Base-by-base conservation (phyloP, 768 basidiomycete species). In the Rhodosporidiobolus odoratus region DNA sequence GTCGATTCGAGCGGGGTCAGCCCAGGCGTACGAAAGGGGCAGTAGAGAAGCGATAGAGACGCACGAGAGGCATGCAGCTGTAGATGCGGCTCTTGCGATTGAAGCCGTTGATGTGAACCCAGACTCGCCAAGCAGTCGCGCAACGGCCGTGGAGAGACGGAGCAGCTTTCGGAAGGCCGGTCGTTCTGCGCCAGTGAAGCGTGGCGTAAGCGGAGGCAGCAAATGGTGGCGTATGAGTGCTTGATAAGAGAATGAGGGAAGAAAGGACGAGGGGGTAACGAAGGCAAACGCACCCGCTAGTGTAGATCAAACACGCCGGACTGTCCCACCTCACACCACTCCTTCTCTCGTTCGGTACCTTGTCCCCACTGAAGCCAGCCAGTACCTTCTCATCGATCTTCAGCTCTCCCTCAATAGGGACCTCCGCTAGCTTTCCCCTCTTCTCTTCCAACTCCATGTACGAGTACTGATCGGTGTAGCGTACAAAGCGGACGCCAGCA, bases 1-100 rank as follows among this genome's bases (percentile, higher is more conserved):
- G 37, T 47, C 8, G 9, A 2, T 21, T 16, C 32, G 21, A 15
- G 30, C 27, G 13, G 27, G 27, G n/a, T 9, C 52, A 10, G 48
- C n/a, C 12, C 9, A 10, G 2, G 19, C 43, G 38, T 48, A 56
- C 17, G 13, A 12, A 30, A n/a, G 56, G 10, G n/a, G 23, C 54
- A 15, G 61, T 9, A n/a, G 21, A 48, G 8, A 38, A 9, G 27
- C 45, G n/a, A 10, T 13, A n/a, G 37, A 21, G 27, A 34, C 72
- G 25, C 9, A 73, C 72, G 48, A 75, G 60, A 10, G 74, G 74
- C 69, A 75, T 72, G 8, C 68, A 62, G 15, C 71, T 75, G 58
- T 69, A 75, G 74, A 75, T 69, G 12, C 74, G 54, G 21, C 43
- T 38, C 4, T 64, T 52, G 27, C n/a, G 19, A 58, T 34, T 41